Evolutionary conservation across 2,329 filamentous ascomycete species (phyloP).

Genomic region (Tolypocladium sp.): DNA sequence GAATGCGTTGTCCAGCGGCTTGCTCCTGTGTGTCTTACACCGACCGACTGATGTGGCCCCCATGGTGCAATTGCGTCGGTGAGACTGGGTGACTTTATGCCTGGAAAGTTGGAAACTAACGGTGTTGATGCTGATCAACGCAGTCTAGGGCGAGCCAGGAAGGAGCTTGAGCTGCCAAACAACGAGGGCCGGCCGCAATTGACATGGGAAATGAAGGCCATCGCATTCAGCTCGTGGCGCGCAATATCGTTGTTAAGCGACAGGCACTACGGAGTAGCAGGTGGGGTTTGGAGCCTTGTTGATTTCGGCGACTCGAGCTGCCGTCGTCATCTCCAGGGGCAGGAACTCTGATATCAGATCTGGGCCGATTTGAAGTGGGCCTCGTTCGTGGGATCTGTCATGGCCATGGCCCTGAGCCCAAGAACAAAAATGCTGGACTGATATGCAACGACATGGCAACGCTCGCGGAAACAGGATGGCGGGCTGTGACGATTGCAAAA

Average conservation of each 20-base stretch:
- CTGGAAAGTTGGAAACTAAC: background rate
- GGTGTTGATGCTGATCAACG: too few relatives aligned
- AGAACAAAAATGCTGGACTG: background rate
- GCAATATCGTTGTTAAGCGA: background rate
- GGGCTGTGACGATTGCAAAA: background rate
- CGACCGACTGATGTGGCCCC: background rate
- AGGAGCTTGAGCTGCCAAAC: too few relatives aligned
- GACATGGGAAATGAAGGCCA: background rate
- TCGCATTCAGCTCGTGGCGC: background rate
- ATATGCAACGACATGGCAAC: background rate
- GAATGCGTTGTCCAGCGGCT: background rate
- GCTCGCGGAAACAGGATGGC: background rate
- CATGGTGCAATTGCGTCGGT: background rate
- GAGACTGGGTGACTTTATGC: background rate
- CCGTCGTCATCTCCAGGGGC: background rate
- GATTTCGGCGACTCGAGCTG: background rate
- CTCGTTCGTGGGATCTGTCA: background rate
- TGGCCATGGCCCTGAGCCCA: background rate
- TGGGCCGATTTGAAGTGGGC: background rate
- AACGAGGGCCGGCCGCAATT: background rate
- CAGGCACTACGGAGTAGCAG: too few relatives aligned
- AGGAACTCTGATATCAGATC: background rate
- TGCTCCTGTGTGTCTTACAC: background rate
- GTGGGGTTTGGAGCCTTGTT: background rate
- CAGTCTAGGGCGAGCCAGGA: too few relatives aligned